Conservation (phyloP, 2,329 filamentous ascomycete species). For the Calcarisporium arbuscula region DNA sequence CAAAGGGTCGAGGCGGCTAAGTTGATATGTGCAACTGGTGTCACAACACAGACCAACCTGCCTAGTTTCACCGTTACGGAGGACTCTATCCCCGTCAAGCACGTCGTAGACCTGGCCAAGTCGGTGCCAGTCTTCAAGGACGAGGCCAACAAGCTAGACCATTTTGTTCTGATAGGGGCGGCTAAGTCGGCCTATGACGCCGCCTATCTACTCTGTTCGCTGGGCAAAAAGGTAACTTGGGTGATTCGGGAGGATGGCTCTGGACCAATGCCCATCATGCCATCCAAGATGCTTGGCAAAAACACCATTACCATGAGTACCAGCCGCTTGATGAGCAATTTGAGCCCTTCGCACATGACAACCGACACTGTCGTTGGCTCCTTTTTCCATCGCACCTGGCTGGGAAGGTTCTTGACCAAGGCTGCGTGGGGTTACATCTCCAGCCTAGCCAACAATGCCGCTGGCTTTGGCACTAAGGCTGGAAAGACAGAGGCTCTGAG, state of each 20-base stretch:
- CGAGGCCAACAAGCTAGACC: no score
- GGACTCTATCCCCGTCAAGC: conserved; percentile 22
- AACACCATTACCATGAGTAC: conserved; percentile 20
- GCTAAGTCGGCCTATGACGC: conserved; percentile 28
- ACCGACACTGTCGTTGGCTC: conserved; percentile 17
- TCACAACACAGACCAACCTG: no score
- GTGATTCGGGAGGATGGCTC: conserved; percentile 23
- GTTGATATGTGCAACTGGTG: no score
- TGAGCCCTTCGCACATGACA: conserved; percentile 24
- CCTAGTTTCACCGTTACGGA: no score
- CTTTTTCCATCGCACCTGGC: conserved; percentile 18
- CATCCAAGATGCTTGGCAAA: conserved; percentile 17
- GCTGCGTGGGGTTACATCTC: no score
- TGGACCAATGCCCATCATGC: conserved; percentile 24
- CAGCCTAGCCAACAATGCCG: no score
- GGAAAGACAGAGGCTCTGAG: conserved; percentile 14
- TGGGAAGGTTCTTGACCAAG: conserved; percentile 15
- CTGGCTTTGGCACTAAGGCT: conserved; percentile 9
- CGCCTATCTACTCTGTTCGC: conserved; percentile 22
- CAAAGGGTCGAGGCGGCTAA: no score
- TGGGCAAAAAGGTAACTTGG: conserved; percentile 25
- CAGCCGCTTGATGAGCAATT: conserved; percentile 16
- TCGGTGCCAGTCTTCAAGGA: no score
- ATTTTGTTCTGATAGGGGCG: no score
- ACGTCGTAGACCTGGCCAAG: no score